Evolutionary conservation across 1,284 basidiomycete species (phyloP).

Genomic region (Pseudozyma thailandica): DNA sequence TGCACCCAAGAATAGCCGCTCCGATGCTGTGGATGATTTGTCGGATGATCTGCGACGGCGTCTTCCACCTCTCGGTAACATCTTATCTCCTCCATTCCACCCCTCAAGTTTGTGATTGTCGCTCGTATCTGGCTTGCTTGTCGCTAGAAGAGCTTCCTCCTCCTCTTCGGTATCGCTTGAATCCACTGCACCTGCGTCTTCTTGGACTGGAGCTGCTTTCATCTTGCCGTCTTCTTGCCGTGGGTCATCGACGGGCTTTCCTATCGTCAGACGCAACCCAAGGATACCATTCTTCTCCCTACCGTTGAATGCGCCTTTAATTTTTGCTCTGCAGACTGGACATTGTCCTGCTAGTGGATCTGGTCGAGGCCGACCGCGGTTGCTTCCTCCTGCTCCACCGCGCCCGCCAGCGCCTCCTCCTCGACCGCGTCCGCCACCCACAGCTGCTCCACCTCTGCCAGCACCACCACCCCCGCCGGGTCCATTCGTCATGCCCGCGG

Average conservation of each 20-base stretch:
- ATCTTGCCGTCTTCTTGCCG: conserved; percentile 30
- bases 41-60: too few species aligned
- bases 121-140: too few species aligned
- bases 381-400: neutral
- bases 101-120: neutral
- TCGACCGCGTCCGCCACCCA: conserved; percentile 9
- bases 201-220: conserved; percentile 7
- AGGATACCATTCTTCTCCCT: conserved; percentile 38
- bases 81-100: neutral
- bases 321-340: conserved; percentile 58
- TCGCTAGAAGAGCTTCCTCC: conserved; percentile 13
- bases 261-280: conserved; percentile 53
- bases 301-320: conserved; percentile 58
- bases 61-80: too few species aligned
- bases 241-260: conserved; percentile 50
- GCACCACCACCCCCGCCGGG: conserved; percentile 8
- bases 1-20: neutral
- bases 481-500: neutral
- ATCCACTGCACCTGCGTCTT: neutral
- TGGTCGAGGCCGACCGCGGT: conserved; percentile 14
- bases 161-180: conserved; percentile 18
- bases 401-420: conserved; percentile 10
- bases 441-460: conserved; percentile 7
- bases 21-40: neutral
- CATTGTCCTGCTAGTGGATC: conserved; percentile 57